Evolutionary conservation across 2,329 filamentous ascomycete genomes (phyloP).

Genomic region (Rhynchosporium secalis): DNA sequence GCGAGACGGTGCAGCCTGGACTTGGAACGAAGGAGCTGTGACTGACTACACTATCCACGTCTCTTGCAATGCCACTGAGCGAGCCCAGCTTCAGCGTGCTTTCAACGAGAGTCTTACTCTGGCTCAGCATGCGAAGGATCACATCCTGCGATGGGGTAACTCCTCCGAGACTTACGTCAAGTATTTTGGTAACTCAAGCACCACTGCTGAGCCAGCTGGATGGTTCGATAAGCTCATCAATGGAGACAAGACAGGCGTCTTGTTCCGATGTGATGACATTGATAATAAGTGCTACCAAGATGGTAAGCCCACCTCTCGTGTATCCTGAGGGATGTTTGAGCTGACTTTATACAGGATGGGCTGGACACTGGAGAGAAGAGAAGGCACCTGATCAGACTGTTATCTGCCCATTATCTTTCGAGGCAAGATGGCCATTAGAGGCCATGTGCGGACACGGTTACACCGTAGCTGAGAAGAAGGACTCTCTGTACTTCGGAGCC

Average conservation of each 20-base stretch:
- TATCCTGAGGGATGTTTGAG: background rate
- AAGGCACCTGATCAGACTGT: constrained; percentile 68
- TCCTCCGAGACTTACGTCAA: constrained; percentile 60
- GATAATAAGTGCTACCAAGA: constrained; percentile 62
- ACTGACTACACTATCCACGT: constrained; percentile 54
- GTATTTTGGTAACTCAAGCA: constrained; percentile 61
- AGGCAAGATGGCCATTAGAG: constrained; percentile 55
- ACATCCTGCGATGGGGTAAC: constrained; percentile 49
- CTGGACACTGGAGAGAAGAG: constrained; percentile 65
- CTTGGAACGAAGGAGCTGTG: constrained; percentile 19
- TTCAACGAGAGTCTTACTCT: constrained; percentile 60
- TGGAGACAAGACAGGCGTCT: constrained; percentile 55
- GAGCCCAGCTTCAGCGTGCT: constrained; percentile 54
- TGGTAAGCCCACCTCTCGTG: constrained; percentile 35
- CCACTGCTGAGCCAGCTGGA: constrained; percentile 59
- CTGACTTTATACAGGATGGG: constrained; percentile 52
- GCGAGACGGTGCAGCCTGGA: constrained; percentile 8
- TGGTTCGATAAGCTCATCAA: constrained; percentile 61
- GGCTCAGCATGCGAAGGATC: constrained; percentile 61
- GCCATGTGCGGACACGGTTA: constrained; percentile 64
- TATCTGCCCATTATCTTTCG: constrained; percentile 65
- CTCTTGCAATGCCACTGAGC: constrained; percentile 65
- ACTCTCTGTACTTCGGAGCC: constrained; percentile 64
- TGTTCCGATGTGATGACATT: constrained; percentile 69
- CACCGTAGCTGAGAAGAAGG: constrained; percentile 54